Evolutionary conservation across 2,329 filamentous ascomycete genomes (phyloP), one percentile per base, ranked within the genome.

Genomic region (Xylariaceae sp.): DNA sequence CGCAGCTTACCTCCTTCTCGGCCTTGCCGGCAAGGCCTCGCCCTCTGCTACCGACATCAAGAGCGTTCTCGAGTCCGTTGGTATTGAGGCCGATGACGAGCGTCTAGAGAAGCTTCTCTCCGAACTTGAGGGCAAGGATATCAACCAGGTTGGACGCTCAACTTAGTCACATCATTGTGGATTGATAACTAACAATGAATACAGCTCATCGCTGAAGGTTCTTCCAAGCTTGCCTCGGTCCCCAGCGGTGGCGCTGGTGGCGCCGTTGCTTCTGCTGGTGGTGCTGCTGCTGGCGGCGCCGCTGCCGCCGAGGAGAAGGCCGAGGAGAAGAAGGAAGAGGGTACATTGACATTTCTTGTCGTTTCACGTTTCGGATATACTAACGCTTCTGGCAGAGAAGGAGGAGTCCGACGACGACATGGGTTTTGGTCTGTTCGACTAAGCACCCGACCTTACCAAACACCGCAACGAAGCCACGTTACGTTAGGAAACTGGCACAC

Each of bases 1-100:
- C 81, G 94, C 94, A 75, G 92, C 94, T 75, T 97, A 95, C 86
- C 91, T 99, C 73, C 92, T 99, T 74, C 89, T 97, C 77, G 79
- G 80, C 80, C 88, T 97, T 68, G 92, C 84, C 75, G 94, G 94
- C 80, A 97, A 96, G 85, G 76, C 83, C 80, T 85, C 85, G 63
- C 94, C 94, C 69, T 91, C 88, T 63, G 89, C 88, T 70, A 76
- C 76, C 65, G 92, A 97, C 74, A 79, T 99, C 84, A 94, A 89
- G 82, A 74, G 72, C 61, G 91, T 99, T 70, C 89, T 99, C 74
- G 84, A 85, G 71, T 89, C 92, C 67, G 94, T 97, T 72, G 94
- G 94, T 70, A 91, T 96, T 66, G 94, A 99, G 80, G 88, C 89
- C 67, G 94, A 97, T 69, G 76, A 81, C 61, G 90, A 94, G 61